A percentile compares a stretch with the other conserved stretches of the same genome.
These are phyloP conservation scores for Xylaria sp. DNA, from an alignment of 2,329 filamentous ascomycete species.

Conservation along the genomic window DNA sequence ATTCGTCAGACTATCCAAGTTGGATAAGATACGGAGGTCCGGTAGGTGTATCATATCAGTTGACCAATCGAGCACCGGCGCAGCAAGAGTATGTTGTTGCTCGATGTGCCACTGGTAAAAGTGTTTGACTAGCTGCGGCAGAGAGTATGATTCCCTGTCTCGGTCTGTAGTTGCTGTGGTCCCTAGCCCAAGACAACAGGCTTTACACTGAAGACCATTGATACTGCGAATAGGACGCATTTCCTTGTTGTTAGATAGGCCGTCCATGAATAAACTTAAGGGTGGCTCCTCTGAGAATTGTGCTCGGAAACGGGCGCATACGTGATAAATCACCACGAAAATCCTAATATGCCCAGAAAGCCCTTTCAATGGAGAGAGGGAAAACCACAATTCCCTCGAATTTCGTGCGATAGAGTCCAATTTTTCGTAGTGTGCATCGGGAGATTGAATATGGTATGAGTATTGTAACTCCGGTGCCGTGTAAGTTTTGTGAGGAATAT, in stretches of 20 bases:
- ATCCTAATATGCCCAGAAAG: constrained; percentile 71
- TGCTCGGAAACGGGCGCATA: constrained; percentile 65
- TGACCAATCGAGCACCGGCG: constrained; percentile 55
- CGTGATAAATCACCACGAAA: constrained; percentile 71
- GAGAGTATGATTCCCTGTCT: constrained; percentile 59
- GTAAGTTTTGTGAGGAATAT: constrained; percentile 39
- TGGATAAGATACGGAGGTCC: constrained; percentile 47
- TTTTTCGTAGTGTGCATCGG: constrained; percentile 58
- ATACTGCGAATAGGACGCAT: constrained; percentile 67
- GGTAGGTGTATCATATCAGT: constrained; percentile 59
- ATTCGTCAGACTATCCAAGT: constrained; percentile 45
- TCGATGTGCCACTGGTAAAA: constrained; percentile 60
- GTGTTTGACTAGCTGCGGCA: constrained; percentile 69
- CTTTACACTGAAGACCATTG: constrained; percentile 65
- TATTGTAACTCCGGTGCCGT: constrained; percentile 33
- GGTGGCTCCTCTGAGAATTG: constrained; percentile 67
- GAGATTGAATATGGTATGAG: constrained; percentile 42
- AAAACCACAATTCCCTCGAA: constrained; percentile 71
- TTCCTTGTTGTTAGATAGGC: constrained; percentile 64
- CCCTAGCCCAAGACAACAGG: constrained; percentile 57
- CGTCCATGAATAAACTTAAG: constrained; percentile 68
- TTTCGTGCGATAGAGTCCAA: constrained; percentile 64
- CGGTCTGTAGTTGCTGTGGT: constrained; percentile 43
- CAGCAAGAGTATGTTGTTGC: constrained; percentile 40
- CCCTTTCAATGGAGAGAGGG: constrained; percentile 67